These are phyloP conservation scores for Eimeria sp. DNA, from an alignment of 169 alveolate genomes.

Conservation along the genomic window DNA sequence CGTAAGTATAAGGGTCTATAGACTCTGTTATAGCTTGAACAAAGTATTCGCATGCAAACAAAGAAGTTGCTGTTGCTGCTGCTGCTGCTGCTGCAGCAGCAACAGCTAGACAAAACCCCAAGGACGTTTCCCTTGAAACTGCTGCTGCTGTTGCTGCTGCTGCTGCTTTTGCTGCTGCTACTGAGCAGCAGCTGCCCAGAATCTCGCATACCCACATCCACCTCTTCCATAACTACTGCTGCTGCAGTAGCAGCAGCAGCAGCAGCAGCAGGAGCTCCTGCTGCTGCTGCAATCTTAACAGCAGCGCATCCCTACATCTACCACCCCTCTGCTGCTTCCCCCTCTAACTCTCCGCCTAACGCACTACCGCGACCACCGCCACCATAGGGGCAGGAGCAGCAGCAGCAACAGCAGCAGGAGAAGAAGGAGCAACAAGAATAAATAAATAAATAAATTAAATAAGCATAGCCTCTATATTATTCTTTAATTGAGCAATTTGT, in stretches of 20 bases:
- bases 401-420: too few relatives aligned
- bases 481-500: too few relatives aligned
- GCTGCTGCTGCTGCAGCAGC: slow-evolving; percentile 35
- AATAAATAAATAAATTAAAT: too few relatives aligned
- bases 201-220: neutral
- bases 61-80: neutral
- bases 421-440: too few relatives aligned
- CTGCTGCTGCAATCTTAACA: neutral
- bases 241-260: neutral
- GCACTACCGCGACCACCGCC: too few relatives aligned
- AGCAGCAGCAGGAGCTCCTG: neutral
- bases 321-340: too few relatives aligned
- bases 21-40: neutral
- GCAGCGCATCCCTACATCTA: too few relatives aligned
- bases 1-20: neutral
- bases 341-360: too few relatives aligned
- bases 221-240: neutral
- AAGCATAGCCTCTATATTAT: too few relatives aligned
- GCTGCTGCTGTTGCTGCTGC: neutral
- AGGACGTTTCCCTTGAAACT: neutral
- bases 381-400: too few relatives aligned
- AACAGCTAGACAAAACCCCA: neutral
- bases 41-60: neutral
- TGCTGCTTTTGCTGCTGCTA: neutral
- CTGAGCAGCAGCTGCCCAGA: neutral